Evolutionary conservation across 805 yeast genomes (phyloP).

Genomic region (Yarrowia hollandica): DNA sequence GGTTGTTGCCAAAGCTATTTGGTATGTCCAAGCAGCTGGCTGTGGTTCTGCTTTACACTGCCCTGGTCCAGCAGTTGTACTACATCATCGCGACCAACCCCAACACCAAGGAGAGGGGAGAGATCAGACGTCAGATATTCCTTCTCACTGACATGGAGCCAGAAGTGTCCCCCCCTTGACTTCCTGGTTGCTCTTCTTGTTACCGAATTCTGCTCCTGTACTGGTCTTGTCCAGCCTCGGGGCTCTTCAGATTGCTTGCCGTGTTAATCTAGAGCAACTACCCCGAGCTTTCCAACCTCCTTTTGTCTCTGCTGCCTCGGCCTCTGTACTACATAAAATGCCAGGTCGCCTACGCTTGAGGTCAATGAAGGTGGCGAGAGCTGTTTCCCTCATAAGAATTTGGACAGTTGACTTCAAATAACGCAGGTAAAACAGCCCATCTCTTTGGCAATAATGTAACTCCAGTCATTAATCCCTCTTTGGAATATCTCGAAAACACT

Average conservation of each 20-base stretch:
- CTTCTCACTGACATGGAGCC: not conserved
- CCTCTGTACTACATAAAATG: too few relatives aligned
- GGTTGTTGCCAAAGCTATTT: slow-evolving; percentile 50
- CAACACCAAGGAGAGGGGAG: slow-evolving; percentile 43
- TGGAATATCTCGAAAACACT: too few relatives aligned
- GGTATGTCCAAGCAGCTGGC: slow-evolving; percentile 56
- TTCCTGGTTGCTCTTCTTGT: not conserved
- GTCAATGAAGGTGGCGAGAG: too few relatives aligned
- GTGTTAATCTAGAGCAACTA: not conserved
- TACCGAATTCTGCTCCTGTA: not conserved
- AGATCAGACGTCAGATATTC: slow-evolving; percentile 26
- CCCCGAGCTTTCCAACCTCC: not conserved
- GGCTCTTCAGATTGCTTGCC: not conserved
- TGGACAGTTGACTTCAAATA: too few relatives aligned
- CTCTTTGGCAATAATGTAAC: too few relatives aligned
- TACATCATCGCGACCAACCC: slow-evolving; percentile 33
- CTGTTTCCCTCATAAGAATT: too few relatives aligned
- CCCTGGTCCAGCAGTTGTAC: slow-evolving; percentile 27
- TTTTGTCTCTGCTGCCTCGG: not conserved
- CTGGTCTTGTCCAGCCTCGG: not conserved
- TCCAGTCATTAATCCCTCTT: too few relatives aligned
- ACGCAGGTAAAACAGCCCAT: too few relatives aligned
- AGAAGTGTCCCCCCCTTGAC: not conserved
- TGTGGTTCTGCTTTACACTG: slow-evolving; percentile 37
- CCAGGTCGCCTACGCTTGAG: too few relatives aligned